Conservation (phyloP, 108 stramenopile species). For the Nitzschia putrida region DNA sequence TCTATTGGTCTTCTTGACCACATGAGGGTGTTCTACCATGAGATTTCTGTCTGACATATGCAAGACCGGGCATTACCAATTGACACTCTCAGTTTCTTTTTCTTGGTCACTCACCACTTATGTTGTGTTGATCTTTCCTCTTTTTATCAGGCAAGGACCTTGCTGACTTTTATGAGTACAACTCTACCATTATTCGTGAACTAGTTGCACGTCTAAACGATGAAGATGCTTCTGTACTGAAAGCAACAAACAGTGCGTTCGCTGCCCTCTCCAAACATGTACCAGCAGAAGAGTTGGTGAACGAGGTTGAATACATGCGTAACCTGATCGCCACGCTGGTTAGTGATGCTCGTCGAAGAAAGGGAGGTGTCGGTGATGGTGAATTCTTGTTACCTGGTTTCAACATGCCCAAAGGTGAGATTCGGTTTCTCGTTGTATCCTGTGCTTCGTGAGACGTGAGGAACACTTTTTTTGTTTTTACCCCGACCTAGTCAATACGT, state of each 20-base stretch:
- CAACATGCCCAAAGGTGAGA: constrained; percentile 90
- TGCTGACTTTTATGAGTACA: constrained; percentile 87
- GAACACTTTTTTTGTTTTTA: constrained; percentile 35
- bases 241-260: constrained; percentile 64
- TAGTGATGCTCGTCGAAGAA: constrained; percentile 80
- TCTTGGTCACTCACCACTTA: not conserved
- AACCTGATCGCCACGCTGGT: constrained; percentile 91
- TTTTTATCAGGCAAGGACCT: constrained; percentile 66
- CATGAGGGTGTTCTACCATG: constrained; percentile 65
- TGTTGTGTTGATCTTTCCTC: not conserved
- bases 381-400: constrained; percentile 93
- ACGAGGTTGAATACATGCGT: constrained; percentile 87
- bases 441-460: constrained; percentile 32
- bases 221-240: constrained; percentile 73
- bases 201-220: constrained; percentile 91
- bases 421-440: not conserved
- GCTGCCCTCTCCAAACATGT: constrained; percentile 77
- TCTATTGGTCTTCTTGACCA: constrained; percentile 21
- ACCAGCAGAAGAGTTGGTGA: constrained; percentile 89
- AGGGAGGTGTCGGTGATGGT: constrained; percentile 88
- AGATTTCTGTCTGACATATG: constrained; percentile 73
- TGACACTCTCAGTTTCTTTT: not conserved
- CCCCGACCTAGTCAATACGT: constrained; percentile 45
- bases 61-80: not conserved
- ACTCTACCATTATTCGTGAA: constrained; percentile 86